These are phyloP conservation scores for Ceratocystis huliohia DNA, from an alignment of 2,329 filamentous ascomycete species.

Conservation along the genomic window DNA sequence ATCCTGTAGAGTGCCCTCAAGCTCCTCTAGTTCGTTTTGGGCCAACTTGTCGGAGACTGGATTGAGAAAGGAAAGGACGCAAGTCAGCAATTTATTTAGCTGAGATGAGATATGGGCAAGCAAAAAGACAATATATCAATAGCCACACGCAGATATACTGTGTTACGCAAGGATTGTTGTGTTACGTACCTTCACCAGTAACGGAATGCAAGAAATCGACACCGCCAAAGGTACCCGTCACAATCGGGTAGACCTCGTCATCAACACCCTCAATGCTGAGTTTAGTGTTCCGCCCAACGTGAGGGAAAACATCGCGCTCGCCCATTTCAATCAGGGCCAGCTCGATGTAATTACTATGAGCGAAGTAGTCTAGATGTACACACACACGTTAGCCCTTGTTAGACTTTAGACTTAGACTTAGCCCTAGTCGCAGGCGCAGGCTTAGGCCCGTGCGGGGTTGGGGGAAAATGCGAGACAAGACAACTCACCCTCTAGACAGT, in stretches of 20 bases:
- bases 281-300: constrained; percentile 64
- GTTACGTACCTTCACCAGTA: constrained; percentile 45
- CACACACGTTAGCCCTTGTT: not conserved
- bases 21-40: constrained; percentile 78
- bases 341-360: constrained; percentile 88
- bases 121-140: not conserved
- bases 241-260: constrained; percentile 59
- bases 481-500: constrained; percentile 63
- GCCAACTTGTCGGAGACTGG: constrained; percentile 74
- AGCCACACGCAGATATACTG: not conserved
- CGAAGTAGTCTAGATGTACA: constrained; percentile 56
- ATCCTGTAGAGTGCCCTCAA: constrained; percentile 67
- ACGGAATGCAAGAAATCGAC: constrained; percentile 91
- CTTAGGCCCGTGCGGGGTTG: constrained; percentile 5
- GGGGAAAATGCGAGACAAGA: not conserved
- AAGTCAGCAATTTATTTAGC: not conserved
- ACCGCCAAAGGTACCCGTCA: constrained; percentile 88
- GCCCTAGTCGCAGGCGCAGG: not conserved
- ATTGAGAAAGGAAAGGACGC: not conserved
- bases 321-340: constrained; percentile 78
- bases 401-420: not conserved
- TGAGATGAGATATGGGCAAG: not conserved
- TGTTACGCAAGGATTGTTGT: not conserved
- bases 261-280: constrained; percentile 56
- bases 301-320: constrained; percentile 69